Evolutionary conservation across 257 asterid species (phyloP), one percentile per base, ranked within the genome.

Genomic region (Perilla frutescens): DNA sequence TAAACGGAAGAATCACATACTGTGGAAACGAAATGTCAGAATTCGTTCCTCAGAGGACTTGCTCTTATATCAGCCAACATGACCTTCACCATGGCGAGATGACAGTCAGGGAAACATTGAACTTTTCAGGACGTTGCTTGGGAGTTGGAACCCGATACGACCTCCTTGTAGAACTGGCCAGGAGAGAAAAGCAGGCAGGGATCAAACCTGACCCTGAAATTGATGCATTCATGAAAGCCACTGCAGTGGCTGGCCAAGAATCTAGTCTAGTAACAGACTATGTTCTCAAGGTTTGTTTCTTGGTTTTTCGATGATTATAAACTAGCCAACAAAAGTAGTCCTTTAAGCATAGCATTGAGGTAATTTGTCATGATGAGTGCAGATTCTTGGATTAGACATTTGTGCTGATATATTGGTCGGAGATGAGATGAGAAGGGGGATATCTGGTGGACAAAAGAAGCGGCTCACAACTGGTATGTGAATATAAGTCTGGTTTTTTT

Each of bases 371-470:
- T 72, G 20, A 45, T 72, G 72, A 60, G 8, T 44, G 40, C 88
- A 94, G 99, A 85, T 91, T 79, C 98, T 95, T 77, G 99, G 98
- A 39, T 76, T 95, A 80, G 99, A 95, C 76, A 88, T 87, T 29
- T 95, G 99, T 77, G 88, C 98, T 73, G 99, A 94, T 85, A 88
- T 85, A 73, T 51, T 88, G 91, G 93, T 83, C 47, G 99, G 99
- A 39, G 91, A 91, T 71, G 94, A 84, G 73, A 94, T 95, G 99
- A 88, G 87, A 80, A 80, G 99, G 53, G 98, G 99, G 39, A 92
- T 95, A 74, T 95, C 99, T 0, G 99, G 99, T 58, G 99, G 99
- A 71, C 98, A 95, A 84, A 95, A 90, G 81, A 94, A 94, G 70
- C 88, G 98, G 26, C 93, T 94, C 78, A 94, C 99, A 7, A 91